Conservation (phyloP, 257 asterid genomes). For the Apocynum venetum region DNA sequence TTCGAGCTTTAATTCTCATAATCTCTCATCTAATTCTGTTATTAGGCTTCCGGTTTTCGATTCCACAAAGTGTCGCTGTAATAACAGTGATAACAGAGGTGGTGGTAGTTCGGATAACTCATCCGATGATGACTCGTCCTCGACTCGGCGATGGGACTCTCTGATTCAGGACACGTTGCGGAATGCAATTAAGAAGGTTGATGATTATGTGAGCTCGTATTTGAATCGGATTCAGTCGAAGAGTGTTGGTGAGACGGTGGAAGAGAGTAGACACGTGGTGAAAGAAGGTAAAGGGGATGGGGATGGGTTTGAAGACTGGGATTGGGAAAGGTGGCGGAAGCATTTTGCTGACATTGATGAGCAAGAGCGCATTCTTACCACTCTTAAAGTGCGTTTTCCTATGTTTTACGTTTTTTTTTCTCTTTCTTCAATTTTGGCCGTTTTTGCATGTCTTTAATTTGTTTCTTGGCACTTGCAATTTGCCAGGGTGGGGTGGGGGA, state of each 20-base stretch:
- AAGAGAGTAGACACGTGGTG: slow-evolving; percentile 17
- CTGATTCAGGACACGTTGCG: slow-evolving; percentile 54
- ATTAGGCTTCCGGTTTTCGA: slow-evolving; percentile 43
- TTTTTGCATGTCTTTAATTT: not conserved
- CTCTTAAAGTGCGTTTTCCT: slow-evolving; percentile 51
- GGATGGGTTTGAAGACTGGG: slow-evolving; percentile 62
- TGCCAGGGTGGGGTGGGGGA: not conserved
- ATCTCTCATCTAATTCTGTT: slow-evolving; percentile 22
- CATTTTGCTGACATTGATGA: slow-evolving; percentile 77
- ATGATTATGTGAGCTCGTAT: slow-evolving; percentile 34
- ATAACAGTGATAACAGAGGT: slow-evolving; percentile 23
- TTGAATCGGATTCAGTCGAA: slow-evolving; percentile 42
- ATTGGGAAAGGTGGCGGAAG: slow-evolving; percentile 91
- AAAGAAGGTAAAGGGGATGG: slow-evolving; percentile 1
- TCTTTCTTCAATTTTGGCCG: not conserved
- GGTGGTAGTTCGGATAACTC: slow-evolving; percentile 36
- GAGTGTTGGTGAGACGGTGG: slow-evolving; percentile 23
- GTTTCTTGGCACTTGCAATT: not conserved
- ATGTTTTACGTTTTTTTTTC: not conserved
- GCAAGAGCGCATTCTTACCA: slow-evolving; percentile 65
- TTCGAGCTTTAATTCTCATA: slow-evolving; percentile 20
- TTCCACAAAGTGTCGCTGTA: slow-evolving; percentile 55
- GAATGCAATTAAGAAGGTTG: slow-evolving; percentile 52
- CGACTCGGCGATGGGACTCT: slow-evolving; percentile 56
- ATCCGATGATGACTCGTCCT: slow-evolving; percentile 21